Evolutionary conservation across 495 filamentous ascomycete species (phyloP).

Genomic region (Lophium mytilinum): DNA sequence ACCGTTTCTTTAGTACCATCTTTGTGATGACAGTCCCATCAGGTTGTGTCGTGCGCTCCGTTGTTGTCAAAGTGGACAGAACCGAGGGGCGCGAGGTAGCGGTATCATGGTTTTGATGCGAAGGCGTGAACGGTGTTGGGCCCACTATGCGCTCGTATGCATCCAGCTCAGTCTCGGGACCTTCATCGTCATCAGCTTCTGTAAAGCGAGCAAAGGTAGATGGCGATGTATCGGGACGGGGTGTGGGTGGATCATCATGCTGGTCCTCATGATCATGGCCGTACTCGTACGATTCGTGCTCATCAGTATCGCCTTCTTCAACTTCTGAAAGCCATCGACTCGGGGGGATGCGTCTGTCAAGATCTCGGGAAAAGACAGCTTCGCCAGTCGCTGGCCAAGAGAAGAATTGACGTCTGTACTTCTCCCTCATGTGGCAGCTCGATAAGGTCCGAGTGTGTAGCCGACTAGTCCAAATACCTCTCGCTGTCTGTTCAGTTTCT

Average conservation of each 20-base stretch:
- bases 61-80: slow-evolving; percentile 51
- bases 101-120: not conserved
- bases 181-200: not conserved
- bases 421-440: too few species aligned
- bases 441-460: too few species aligned
- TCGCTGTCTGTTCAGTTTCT: not conserved
- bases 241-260: slow-evolving; percentile 20
- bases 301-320: not conserved
- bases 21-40: slow-evolving; percentile 57
- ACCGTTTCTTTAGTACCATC: slow-evolving; percentile 52
- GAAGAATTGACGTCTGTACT: too few species aligned
- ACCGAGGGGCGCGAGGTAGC: slow-evolving; percentile 28
- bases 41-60: slow-evolving; percentile 43
- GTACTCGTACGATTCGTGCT: slow-evolving; percentile 19
- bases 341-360: too few species aligned
- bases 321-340: not conserved
- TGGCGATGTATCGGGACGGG: not conserved
- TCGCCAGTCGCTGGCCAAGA: not conserved
- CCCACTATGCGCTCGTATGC: slow-evolving; percentile 21
- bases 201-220: not conserved
- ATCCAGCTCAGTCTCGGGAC: slow-evolving; percentile 20
- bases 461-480: too few species aligned
- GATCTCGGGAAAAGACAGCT: not conserved
- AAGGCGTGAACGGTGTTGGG: not conserved
- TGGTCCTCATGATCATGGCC: slow-evolving; percentile 24